Conservation (phyloP, 441 rosid genomes). For the Erodium texanum region DNA sequence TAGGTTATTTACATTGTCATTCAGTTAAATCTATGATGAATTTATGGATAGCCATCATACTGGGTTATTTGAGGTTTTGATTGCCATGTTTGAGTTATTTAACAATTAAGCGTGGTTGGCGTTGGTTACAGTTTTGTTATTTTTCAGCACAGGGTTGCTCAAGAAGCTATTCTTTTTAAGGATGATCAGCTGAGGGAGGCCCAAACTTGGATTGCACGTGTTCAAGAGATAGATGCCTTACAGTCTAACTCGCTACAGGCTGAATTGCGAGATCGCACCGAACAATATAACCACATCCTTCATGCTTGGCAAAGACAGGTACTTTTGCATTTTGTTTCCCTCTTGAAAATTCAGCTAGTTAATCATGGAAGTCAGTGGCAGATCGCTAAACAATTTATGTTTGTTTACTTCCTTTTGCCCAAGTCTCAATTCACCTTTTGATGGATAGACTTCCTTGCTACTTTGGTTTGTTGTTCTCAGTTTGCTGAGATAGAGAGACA, state of each 20-base stretch:
- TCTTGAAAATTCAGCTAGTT: background rate
- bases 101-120: background rate
- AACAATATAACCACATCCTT: constrained; percentile 93
- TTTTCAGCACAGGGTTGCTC: constrained; percentile 86
- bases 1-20: background rate
- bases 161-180: constrained; percentile 67
- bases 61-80: background rate
- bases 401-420: background rate
- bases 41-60: background rate
- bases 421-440: constrained; percentile 6
- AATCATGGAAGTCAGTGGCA: background rate
- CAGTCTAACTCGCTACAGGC: constrained; percentile 75
- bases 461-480: constrained; percentile 33
- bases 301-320: constrained; percentile 95
- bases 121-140: background rate
- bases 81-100: background rate
- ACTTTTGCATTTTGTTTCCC: constrained; percentile 11
- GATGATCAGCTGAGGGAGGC: constrained; percentile 83
- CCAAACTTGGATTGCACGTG: constrained; percentile 73
- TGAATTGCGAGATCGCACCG: constrained; percentile 76
- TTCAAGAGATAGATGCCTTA: constrained; percentile 81
- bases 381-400: background rate
- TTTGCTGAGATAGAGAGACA: constrained; percentile 85
- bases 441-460: background rate
- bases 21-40: background rate